Evolutionary conservation across 2,329 filamentous ascomycete species (phyloP).

Genomic region (Sarocladium brachiariae): DNA sequence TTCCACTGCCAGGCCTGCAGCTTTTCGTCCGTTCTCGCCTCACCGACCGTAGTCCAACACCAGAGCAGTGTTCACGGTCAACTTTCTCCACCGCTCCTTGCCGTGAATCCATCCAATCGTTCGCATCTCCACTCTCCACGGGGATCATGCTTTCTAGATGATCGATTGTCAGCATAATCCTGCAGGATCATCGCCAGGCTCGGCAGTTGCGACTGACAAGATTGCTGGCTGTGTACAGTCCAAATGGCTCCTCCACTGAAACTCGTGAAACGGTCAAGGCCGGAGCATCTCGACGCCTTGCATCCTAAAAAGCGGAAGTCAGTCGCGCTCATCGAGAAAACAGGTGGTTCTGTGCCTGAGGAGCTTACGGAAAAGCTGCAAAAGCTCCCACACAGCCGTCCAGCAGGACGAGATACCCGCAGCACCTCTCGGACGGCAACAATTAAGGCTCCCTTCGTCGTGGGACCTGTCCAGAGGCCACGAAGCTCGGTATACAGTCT

Average conservation of each 20-base stretch:
- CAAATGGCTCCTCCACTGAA: background rate
- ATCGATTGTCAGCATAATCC: background rate
- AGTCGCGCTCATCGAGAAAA: background rate
- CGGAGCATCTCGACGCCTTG: background rate
- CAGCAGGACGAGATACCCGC: background rate
- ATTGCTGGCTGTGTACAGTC: too few species aligned
- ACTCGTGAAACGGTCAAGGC: background rate
- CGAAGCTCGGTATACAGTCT: background rate
- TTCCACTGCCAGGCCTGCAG: background rate
- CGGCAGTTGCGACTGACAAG: too few species aligned
- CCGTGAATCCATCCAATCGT: too few species aligned
- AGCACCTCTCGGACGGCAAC: background rate
- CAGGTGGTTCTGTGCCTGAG: background rate
- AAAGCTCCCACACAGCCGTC: background rate
- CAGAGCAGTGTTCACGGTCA: background rate
- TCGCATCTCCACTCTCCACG: too few species aligned
- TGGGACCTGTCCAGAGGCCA: background rate
- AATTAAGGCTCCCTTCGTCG: background rate
- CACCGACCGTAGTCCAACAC: background rate
- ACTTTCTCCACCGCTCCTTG: background rate
- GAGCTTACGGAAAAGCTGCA: background rate
- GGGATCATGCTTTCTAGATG: background rate
- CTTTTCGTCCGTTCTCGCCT: background rate
- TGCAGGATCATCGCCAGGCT: too few species aligned
- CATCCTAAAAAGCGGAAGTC: conserved; percentile 4